Evolutionary conservation across 2,329 filamentous ascomycete species (phyloP).

Genomic region (Beauveria sp.): DNA sequence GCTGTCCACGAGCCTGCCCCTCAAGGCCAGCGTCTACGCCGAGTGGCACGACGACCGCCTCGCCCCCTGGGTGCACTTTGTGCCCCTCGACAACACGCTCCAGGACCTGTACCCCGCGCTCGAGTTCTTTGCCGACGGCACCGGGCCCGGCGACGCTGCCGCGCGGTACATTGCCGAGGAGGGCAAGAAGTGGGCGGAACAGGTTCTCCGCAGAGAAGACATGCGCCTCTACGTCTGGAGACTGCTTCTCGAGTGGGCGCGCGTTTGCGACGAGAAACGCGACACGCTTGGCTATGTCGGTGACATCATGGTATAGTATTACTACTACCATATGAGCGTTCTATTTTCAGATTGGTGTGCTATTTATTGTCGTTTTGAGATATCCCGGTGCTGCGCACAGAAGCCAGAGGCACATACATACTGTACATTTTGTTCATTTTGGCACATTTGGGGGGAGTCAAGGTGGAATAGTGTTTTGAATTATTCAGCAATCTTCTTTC

Average conservation of each 20-base stretch:
- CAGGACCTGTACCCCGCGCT: constrained; percentile 58
- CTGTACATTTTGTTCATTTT: background rate
- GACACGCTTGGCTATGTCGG: constrained; percentile 36
- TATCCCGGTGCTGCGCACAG: background rate
- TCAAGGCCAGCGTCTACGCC: constrained; percentile 65
- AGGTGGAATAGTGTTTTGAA: background rate
- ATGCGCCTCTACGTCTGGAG: constrained; percentile 60
- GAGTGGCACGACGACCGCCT: constrained; percentile 71
- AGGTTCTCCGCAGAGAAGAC: constrained; percentile 55
- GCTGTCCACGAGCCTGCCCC: constrained; percentile 53
- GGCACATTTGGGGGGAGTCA: background rate
- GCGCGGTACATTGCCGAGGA: constrained; percentile 52
- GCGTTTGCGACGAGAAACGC: constrained; percentile 39
- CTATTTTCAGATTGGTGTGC: background rate
- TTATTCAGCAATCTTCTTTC: no score
- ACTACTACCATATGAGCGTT: background rate
- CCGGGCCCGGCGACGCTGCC: constrained; percentile 39
- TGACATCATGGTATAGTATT: constrained; percentile 25
- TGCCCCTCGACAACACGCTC: constrained; percentile 62
- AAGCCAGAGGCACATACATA: background rate
- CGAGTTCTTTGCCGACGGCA: constrained; percentile 55
- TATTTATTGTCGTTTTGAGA: background rate
- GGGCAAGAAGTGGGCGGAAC: constrained; percentile 54
- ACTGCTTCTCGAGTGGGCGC: constrained; percentile 50
- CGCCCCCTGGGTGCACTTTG: constrained; percentile 64